Evolutionary conservation across 2,329 filamentous ascomycete species (phyloP), one percentile per base, ranked within the genome.

Genomic region (Phialemoniopsis sp.): DNA sequence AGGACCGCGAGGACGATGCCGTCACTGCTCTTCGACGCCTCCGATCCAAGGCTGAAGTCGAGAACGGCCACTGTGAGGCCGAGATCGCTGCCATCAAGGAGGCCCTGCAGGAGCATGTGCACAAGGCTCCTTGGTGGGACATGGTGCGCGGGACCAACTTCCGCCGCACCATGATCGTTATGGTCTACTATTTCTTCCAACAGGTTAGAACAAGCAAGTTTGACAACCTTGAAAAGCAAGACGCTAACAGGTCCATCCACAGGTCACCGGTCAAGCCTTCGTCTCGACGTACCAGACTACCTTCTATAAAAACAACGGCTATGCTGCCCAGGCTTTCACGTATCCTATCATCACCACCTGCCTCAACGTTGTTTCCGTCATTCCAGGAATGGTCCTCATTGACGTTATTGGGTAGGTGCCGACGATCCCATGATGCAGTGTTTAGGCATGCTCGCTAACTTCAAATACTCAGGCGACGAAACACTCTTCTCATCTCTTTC

Each of bases 21-120:
- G 33, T 46, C 21, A 17, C 13, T 18, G 10, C 44, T 13, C 34
- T 48, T 6, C 37, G 39, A 8, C 36, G 38, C 13, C 39, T 47
- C 26, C 19, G 45, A 26, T 32, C 37, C 12, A 30, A 45, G n/a
- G 32, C 28, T 14, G 42, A 41, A 35, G 28, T 19, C 9, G 21
- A 17, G n/a, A 19, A 30, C 4, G 42, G 35, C 9, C 28, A 17
- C 18, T 43, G 41, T 16, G 38, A 40, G 10, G 34, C 26, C 7
- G 41, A 43, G 34, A 40, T 43, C 34, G 33, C 37, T 5, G 35
- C 19, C 16, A 41, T 41, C 0, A 53, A 60, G 13, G 44, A 51
- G n/a, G 58, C 62, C 0, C 52, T 66, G 35, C 39, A 59, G 13
- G 54, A 55, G 3, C 47, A 64, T 49, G 51, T 58, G n/a, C 52